Percentiles rank a stretch among this genome's conserved stretches.
phyloP scores from a whole-genome alignment of 352 stramenopile genomes.

The Phytophthora fragariaefolia region DNA sequence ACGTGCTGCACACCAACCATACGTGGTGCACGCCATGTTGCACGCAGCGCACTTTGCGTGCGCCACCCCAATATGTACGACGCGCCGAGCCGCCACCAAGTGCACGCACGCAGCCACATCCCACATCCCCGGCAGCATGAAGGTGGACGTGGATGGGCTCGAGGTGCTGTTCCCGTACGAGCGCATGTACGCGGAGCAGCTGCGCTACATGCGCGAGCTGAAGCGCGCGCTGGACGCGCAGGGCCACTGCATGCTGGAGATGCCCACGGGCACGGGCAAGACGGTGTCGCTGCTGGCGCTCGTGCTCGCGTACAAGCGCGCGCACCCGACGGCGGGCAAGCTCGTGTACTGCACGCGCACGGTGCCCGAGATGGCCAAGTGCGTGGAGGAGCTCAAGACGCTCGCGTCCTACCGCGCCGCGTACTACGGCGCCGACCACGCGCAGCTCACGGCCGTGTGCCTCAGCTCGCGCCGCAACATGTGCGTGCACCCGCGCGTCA shows the following conservation, averaged over 20 bases:
- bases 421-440: conserved; percentile 60
- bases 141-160: conserved; percentile 96
- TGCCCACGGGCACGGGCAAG: conserved; percentile 99
- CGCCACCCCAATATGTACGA: no score
- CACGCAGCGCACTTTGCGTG: no score
- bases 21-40: no score
- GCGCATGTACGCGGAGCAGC: conserved; percentile 98
- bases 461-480: conserved; percentile 97
- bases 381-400: conserved; percentile 97
- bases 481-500: conserved; percentile 97
- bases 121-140: no score
- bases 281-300: conserved; percentile 97
- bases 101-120: no score
- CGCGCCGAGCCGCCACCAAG: no score
- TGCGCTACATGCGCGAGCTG: conserved; percentile 99
- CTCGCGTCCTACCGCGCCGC: conserved; percentile 88
- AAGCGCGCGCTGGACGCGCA: conserved; percentile 98
- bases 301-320: conserved; percentile 95
- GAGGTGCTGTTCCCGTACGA: conserved; percentile 98
- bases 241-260: conserved; percentile 98
- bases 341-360: conserved; percentile 99
- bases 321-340: conserved; percentile 96
- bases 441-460: conserved; percentile 87
- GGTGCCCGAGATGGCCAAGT: conserved; percentile 99
- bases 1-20: no score